Evolutionary conservation across 1,139 yeast species (phyloP), one percentile per base, ranked within the genome.

Genomic region (Blastobotrys arbuscula): DNA sequence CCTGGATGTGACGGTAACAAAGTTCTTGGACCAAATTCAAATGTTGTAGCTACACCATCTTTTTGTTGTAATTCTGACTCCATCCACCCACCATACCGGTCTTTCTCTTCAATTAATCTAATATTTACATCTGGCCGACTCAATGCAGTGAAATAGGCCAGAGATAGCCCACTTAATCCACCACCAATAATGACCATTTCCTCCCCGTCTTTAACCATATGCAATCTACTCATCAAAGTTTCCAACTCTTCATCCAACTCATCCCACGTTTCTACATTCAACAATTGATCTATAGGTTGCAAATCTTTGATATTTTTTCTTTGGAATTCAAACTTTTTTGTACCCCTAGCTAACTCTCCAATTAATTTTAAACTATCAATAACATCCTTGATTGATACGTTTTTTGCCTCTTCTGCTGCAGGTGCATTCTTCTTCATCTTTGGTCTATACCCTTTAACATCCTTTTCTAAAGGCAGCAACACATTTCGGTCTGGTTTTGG

Each of bases 101-200:
- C 47, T 2, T 72, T 55, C 21, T 74, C 64, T 57, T 92, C 97
- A 52, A 75, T 76, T 0, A 92, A 63, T 1, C 78, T 77, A 46
- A 92, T 75, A 9, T 69, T 66, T 19, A 87, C 58, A 62, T 88
- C 96, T 0, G 74, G 74, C 45, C 96, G 73, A 13, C 86, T 63
- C 52, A 76, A 77, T 36, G 76, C 72, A 19, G 90, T 71, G 58
- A 85, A 85, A 65, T 85, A 89, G 0, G 94, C 83, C 58, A 79
- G 81, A 1, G 92, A 72, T 3, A 92, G 72, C 0, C 97, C 97
- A 1, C 96, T 84, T 2, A 90, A 76, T 0, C 98, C 98, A 0
- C 86, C 85, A 0, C 98, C 98, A 2, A 88, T 63, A 0, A 90
- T 61, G 1, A 59, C 58, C 26, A 68, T 51, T 13, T 56, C 55